Evolutionary conservation across 1,284 basidiomycete species (phyloP).

Genomic region (Ceratobasidium sp.): DNA sequence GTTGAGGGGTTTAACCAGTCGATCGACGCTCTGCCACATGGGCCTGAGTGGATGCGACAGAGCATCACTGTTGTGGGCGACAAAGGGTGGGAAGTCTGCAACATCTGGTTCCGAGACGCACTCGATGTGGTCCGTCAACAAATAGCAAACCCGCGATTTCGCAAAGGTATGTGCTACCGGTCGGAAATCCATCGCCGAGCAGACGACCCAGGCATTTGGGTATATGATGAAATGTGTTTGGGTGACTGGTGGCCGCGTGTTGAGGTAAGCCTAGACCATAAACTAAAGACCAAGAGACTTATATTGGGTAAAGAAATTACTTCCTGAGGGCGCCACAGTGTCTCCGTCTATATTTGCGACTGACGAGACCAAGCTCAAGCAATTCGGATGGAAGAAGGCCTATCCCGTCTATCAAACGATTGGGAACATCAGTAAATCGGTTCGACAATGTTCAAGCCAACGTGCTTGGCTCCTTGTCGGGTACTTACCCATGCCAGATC

Average conservation of each 20-base stretch:
- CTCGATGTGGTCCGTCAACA: conserved; percentile 48
- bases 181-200: conserved; percentile 6
- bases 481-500: conserved; percentile 31
- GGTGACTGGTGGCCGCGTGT: conserved; percentile 38
- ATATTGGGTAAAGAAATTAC: conserved; percentile 15
- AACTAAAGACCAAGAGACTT: background rate
- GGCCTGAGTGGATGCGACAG: conserved; percentile 44
- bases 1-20: conserved; percentile 41
- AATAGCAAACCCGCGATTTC: conserved; percentile 33
- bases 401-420: conserved; percentile 40
- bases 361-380: conserved; percentile 38
- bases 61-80: conserved; percentile 44
- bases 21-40: conserved; percentile 44
- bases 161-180: conserved; percentile 3
- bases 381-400: conserved; percentile 30
- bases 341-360: conserved; percentile 35
- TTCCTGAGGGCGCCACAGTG: conserved; percentile 35
- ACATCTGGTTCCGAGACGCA: conserved; percentile 48
- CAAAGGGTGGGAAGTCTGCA: conserved; percentile 42
- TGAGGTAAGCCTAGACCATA: conserved; percentile 25
- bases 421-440: conserved; percentile 39
- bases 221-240: conserved; percentile 38
- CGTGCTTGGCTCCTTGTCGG: conserved; percentile 29
- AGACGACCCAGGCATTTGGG: background rate
- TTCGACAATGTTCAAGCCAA: conserved; percentile 4